Base-by-base conservation (phyloP, 441 rosid species). In the Geranium incanum region DNA sequence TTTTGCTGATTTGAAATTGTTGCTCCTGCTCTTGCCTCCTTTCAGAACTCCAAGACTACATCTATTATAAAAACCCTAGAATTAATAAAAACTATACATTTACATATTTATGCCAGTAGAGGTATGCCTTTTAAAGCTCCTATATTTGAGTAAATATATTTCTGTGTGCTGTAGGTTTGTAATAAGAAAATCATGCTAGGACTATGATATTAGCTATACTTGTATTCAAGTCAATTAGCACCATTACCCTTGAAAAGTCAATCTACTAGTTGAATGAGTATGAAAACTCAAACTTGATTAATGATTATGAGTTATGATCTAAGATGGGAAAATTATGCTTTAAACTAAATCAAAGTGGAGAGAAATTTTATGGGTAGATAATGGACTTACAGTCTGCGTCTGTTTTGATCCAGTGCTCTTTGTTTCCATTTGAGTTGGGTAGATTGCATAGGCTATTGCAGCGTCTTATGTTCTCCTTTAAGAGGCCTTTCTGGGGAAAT, bases 1-100 rank as follows among this genome's bases (percentile, higher is more conserved):
- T 43, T 73, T 71, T 68, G 62, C 43, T 71, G 21, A 43, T 43
- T 43, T 43, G 50, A 43, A 7, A 11, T 41, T 74, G 67, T 68
- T 63, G 55, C 78, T 57, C 63, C 63, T 16, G 63, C n/a, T 57
- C 23, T 59, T 59, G 33, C 70, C 66, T 8, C 64, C 77, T 70
- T 78, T 80, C 72, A 87, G 74, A 87, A 88, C 89, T 89, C 95
- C 89, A 89, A 73, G 69, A 89, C 92, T 64, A 87, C 81, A 77
- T 89, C 95, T 89, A 64, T 86, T 71, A 64, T 68, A 41, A 68
- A 68, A 74, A 75, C 36, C 50, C 50, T 38, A 68, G 0, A 65
- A 70, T 59, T 73, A 50, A 9, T 43, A 6, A 59, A 36, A 59
- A 50, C 21, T 1, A 59, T 59, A 59, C 8, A 18, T 59, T 43